A percentile compares a stretch with the other conserved stretches of the same genome.
These are phyloP conservation scores for Closterium sp. DNA, from an alignment of 139 green algal genomes.

Conservation along the genomic window DNA sequence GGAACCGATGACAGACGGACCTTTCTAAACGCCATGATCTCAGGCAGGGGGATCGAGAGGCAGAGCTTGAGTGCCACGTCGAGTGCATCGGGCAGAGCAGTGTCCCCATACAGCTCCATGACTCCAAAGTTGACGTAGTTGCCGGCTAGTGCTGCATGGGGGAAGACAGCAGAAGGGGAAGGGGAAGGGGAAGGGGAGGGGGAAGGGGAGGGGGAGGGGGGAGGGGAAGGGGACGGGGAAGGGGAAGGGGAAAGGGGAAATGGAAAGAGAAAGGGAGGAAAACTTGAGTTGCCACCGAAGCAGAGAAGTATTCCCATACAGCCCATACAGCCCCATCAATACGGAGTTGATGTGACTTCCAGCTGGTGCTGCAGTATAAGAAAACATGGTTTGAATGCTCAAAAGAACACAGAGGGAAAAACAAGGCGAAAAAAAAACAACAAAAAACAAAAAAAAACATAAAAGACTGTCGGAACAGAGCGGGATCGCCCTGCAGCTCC, in stretches of 20 bases:
- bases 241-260: too few relatives aligned
- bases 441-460: too few relatives aligned
- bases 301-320: not conserved
- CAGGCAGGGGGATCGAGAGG: slow-evolving; percentile 71
- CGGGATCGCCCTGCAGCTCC: too few relatives aligned
- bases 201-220: too few relatives aligned
- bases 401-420: slow-evolving; percentile 5
- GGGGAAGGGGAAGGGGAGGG: too few relatives aligned
- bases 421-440: not conserved
- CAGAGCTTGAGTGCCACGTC: slow-evolving; percentile 82
- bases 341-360: not conserved
- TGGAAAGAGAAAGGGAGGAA: too few relatives aligned
- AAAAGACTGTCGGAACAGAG: too few relatives aligned
- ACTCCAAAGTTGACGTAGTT: slow-evolving; percentile 99
- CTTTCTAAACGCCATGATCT: slow-evolving; percentile 83
- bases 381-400: not conserved
- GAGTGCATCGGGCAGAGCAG: slow-evolving; percentile 85
- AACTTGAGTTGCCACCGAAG: too few relatives aligned
- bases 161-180: too few relatives aligned
- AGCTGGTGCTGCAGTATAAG: not conserved
- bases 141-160: slow-evolving; percentile 74
- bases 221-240: not conserved
- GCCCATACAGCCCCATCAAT: not conserved
- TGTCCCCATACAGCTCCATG: slow-evolving; percentile 96
- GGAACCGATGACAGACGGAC: slow-evolving; percentile 4